Evolutionary conservation across 2,329 filamentous ascomycete species (phyloP).

Genomic region (Arthrobotrys conoides): DNA sequence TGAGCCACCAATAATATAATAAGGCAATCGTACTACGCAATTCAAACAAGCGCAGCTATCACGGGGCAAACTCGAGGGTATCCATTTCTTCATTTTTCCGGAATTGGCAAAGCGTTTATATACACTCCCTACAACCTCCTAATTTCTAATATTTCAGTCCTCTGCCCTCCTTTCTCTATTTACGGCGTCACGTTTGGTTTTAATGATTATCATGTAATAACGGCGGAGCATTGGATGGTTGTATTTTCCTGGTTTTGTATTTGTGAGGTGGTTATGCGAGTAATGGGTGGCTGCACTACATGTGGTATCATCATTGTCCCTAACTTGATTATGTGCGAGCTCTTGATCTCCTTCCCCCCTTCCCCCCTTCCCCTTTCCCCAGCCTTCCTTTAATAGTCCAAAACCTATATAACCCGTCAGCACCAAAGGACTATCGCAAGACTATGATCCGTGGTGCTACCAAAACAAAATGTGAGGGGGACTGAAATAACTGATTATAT

Average conservation of each 20-base stretch:
- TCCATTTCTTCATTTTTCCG: neutral
- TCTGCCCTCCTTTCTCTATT: constrained; percentile 7
- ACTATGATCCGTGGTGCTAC: neutral
- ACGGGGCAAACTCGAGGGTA: neutral
- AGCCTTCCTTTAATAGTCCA: neutral
- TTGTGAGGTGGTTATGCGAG: constrained; percentile 24
- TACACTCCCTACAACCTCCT: constrained; percentile 13
- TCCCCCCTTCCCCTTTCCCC: neutral
- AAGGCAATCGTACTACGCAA: neutral
- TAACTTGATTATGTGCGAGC: neutral
- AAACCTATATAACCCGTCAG: neutral
- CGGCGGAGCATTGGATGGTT: constrained; percentile 39
- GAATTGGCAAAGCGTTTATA: constrained; percentile 23
- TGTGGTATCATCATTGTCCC: neutral
- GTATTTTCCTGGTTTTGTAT: constrained; percentile 34
- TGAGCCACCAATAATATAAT: neutral
- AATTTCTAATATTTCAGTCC: constrained; percentile 49
- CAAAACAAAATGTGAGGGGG: neutral
- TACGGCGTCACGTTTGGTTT: constrained; percentile 35
- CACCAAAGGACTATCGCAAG: neutral
- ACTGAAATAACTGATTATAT: neutral
- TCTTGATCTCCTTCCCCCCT: neutral
- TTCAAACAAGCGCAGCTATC: neutral
- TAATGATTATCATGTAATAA: constrained; percentile 41
- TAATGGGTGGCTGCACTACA: constrained; percentile 20